Evolutionary conservation across 768 basidiomycete species (phyloP).

Genomic region (Pulveroboletus sp.): DNA sequence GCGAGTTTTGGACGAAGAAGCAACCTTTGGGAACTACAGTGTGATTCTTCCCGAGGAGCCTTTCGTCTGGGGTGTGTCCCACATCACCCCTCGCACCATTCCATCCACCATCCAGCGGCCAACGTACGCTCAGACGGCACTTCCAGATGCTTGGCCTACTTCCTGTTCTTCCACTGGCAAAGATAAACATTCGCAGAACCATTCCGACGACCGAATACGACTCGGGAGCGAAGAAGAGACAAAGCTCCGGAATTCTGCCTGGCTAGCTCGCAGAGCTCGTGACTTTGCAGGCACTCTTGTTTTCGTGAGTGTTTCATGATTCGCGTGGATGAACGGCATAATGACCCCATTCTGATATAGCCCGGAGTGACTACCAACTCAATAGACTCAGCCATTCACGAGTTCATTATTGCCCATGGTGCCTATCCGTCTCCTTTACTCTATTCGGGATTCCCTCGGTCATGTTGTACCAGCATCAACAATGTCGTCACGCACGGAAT

Average conservation of each 20-base stretch:
- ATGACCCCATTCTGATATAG: conserved; percentile 33
- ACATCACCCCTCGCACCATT: conserved; percentile 55
- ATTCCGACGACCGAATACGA: conserved; percentile 33
- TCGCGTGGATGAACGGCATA: not conserved
- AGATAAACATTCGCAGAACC: not conserved
- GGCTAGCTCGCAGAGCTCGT: conserved; percentile 55
- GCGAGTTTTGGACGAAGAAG: conserved; percentile 3
- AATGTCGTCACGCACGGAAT: conserved; percentile 88
- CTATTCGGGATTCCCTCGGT: conserved; percentile 57
- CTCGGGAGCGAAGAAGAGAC: conserved; percentile 55
- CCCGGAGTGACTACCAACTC: conserved; percentile 69
- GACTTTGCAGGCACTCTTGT: conserved; percentile 53
- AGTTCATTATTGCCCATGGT: conserved; percentile 59
- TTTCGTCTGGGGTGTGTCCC: conserved; percentile 59
- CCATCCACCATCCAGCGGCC: conserved; percentile 57
- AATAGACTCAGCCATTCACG: conserved; percentile 72
- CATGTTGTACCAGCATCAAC: conserved; percentile 71
- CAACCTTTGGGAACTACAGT: conserved; percentile 51
- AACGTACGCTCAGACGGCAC: conserved; percentile 39
- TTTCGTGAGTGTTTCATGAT: conserved; percentile 35
- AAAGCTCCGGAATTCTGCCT: conserved; percentile 51
- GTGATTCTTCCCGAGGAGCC: conserved; percentile 68
- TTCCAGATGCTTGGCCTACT: not conserved
- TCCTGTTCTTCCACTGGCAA: not conserved
- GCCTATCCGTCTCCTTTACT: conserved; percentile 88